Evolutionary conservation across 2,329 filamentous ascomycete species (phyloP), one percentile per base, ranked within the genome.

Genomic region (Trichoderma endophyticum): DNA sequence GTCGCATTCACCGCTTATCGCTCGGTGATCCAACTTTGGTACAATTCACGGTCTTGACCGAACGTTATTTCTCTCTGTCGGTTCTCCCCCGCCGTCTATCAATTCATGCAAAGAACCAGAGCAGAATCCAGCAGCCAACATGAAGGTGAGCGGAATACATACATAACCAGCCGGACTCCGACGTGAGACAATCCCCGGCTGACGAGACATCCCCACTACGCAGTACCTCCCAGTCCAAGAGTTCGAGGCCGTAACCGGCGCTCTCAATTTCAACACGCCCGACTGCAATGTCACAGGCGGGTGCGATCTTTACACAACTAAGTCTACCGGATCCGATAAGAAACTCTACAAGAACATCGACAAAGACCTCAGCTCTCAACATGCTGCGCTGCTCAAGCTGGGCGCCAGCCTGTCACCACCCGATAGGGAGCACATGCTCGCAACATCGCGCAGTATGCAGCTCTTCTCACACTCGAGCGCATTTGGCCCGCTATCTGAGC

Each of bases 261-360:
- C 95, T 74, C 90, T 99, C 80, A 98, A 97, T 81, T 98, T 98
- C 86, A 93, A 96, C 78, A 98, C 95, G 1, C 90, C 93, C 66
- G 95, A 98, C 80, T 95, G 94, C 80, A 93, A 95, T 76, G 92
- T 99, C 73, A 92, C 94, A 32, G 96, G 96, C 77, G 93, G 93
- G 75, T 98, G 95, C 86, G 96, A 99, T 82, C 88, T 98, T 21
- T 99, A 98, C 86, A 98, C 95, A 11, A 98, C 95, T 30, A 99
- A 99, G 83, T 95, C 96, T 34, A 94, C 95, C 70, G 94, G 95
- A 60, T 91, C 92, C 74, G 96, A 99, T 81, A 98, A 98, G 88
- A 98, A 98, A 80, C 86, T 99, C 9, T 98, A 98, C 86, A 97
- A 95, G 83, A 93, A 92, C 80, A 98, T 99, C 79, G 95, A 98